Percentiles rank a stretch among this genome's conserved stretches.
Conservation (phyloP, 768 basidiomycete species). For the Rhodotorula toruloides region DNA sequence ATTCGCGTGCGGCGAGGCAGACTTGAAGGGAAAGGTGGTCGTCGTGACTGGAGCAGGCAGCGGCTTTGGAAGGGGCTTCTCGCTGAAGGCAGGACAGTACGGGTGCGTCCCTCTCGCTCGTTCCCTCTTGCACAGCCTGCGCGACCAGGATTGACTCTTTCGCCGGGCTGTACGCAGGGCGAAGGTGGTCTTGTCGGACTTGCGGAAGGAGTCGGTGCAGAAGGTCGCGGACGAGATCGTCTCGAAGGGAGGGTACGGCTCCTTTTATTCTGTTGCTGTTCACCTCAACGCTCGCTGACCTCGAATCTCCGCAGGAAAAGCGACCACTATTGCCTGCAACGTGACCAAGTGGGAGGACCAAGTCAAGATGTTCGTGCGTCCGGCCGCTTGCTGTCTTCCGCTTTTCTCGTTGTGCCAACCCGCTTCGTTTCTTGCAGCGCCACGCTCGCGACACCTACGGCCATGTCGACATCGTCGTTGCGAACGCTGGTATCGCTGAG, state of each 20-base stretch:
- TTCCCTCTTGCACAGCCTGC: neutral
- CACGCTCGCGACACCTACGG: constrained; percentile 21
- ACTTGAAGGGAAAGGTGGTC: constrained; percentile 22
- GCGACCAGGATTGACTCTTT: too few relatives aligned
- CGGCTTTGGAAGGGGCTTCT: constrained; percentile 17
- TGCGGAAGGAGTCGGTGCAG: neutral
- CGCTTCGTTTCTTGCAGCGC: neutral
- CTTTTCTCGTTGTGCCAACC: neutral
- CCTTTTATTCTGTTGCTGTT: too few relatives aligned
- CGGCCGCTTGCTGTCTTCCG: too few relatives aligned
- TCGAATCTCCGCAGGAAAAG: neutral
- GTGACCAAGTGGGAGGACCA: constrained; percentile 26
- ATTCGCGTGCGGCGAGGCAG: neutral
- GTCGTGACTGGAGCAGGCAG: constrained; percentile 24
- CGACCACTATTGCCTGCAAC: constrained; percentile 17
- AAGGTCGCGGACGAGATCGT: constrained; percentile 22
- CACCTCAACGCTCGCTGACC: too few relatives aligned
- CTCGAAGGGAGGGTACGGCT: constrained; percentile 10
- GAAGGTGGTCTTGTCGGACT: constrained; percentile 24
- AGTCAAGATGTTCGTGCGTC: constrained; percentile 25
- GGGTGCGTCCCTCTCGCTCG: constrained; percentile 4
- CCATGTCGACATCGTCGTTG: constrained; percentile 42
- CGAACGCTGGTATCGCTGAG: constrained; percentile 51
- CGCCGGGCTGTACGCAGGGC: neutral
- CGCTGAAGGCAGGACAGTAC: neutral